phyloP scores from a whole-genome alignment of 352 stramenopile genomes.

The Pythium utonaiense region DNA sequence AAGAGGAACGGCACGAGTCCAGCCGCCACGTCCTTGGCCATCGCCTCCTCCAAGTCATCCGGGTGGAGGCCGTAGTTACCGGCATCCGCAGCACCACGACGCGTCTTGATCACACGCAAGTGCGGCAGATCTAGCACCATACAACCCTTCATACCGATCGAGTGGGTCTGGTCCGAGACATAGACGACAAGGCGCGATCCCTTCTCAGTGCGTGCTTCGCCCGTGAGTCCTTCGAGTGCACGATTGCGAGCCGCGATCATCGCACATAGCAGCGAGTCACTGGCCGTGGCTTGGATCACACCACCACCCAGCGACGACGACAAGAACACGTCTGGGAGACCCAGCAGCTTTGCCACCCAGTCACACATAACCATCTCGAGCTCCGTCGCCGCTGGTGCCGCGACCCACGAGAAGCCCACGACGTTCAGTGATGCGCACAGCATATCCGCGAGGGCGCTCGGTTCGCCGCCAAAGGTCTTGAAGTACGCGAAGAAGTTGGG shows the following conservation, averaged over 20 bases:
- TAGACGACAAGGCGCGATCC: constrained; percentile 53
- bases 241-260: constrained; percentile 39
- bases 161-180: constrained; percentile 68
- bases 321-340: constrained; percentile 52
- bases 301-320: constrained; percentile 49
- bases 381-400: constrained; percentile 54
- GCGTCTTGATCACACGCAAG: constrained; percentile 47
- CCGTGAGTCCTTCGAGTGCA: constrained; percentile 34
- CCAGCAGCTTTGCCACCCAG: constrained; percentile 58
- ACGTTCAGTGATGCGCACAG: constrained; percentile 52
- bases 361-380: constrained; percentile 68
- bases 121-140: constrained; percentile 64
- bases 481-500: constrained; percentile 71
- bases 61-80: constrained; percentile 54
- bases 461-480: constrained; percentile 44
- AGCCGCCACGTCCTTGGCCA: constrained; percentile 45
- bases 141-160: constrained; percentile 60
- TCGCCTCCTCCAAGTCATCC: constrained; percentile 41
- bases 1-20: constrained; percentile 60
- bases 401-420: constrained; percentile 65
- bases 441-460: constrained; percentile 51
- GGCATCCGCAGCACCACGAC: constrained; percentile 35
- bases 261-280: constrained; percentile 50
- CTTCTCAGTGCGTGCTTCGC: constrained; percentile 28
- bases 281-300: constrained; percentile 66